A percentile compares a stretch with the other conserved stretches of the same genome.
Evolutionary conservation across 2,329 filamentous ascomycete genomes (phyloP).

Genomic region (Akanthomyces lecanii): DNA sequence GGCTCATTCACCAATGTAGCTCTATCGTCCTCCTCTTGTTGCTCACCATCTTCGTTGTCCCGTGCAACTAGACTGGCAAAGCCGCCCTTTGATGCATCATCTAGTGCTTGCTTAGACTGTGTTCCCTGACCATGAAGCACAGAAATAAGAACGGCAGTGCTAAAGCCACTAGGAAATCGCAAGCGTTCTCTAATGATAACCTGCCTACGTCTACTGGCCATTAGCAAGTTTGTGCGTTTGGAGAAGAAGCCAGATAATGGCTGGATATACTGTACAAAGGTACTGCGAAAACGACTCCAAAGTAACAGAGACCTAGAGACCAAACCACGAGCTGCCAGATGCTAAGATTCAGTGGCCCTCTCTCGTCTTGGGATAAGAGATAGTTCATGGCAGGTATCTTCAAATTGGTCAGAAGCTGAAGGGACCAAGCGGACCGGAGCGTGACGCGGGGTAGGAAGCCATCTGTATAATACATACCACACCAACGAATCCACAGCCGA

Average conservation of each 20-base stretch:
- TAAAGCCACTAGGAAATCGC: slow-evolving; percentile 92
- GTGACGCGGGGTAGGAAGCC: neutral
- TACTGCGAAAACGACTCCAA: slow-evolving; percentile 94
- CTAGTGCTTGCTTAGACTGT: slow-evolving; percentile 31
- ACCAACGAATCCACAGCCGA: slow-evolving; percentile 92
- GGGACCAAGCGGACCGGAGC: neutral
- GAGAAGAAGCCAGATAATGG: neutral
- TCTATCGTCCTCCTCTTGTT: slow-evolving; percentile 26
- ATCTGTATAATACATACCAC: slow-evolving; percentile 51
- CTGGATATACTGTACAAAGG: slow-evolving; percentile 54
- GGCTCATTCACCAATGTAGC: slow-evolving; percentile 32
- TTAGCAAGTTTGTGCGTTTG: neutral
- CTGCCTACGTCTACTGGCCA: slow-evolving; percentile 59
- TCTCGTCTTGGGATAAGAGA: slow-evolving; percentile 71
- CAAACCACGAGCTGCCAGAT: slow-evolving; percentile 79
- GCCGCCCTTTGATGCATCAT: slow-evolving; percentile 33
- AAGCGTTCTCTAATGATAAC: slow-evolving; percentile 90
- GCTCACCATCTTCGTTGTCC: slow-evolving; percentile 26
- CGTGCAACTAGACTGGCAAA: slow-evolving; percentile 42
- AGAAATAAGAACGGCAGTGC: slow-evolving; percentile 87
- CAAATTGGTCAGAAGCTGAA: neutral
- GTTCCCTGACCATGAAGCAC: slow-evolving; percentile 68
- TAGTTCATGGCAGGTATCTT: slow-evolving; percentile 86
- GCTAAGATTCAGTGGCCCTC: slow-evolving; percentile 68
- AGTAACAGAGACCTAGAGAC: slow-evolving; percentile 91